Base-by-base conservation (phyloP, 768 basidiomycete species). In the Kwoniella europaea region DNA sequence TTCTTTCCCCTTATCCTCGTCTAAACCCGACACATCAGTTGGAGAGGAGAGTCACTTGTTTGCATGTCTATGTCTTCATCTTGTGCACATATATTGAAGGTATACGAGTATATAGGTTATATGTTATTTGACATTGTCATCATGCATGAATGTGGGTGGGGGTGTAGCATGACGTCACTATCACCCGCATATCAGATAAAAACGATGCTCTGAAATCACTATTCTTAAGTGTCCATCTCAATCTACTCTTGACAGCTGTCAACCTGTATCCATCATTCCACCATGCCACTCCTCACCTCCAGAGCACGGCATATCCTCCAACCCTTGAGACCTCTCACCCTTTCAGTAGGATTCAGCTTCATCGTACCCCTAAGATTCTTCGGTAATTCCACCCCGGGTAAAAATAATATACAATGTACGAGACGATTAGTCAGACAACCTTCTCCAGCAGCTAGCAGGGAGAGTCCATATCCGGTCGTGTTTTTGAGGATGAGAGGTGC, bases 381-480 rank as follows among this genome's bases (percentile, higher is more conserved):
- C n/a, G 35, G 50, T 52, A 20, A 44, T 3, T 18, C 46, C 16
- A 35, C 63, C 7, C 5, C 57, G 16, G 52, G 10, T 41, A 41
- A 18, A 13, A 29, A 10, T 6, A 13, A 70, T n/a, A 41, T 66
- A 55, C 27, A 29, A n/a, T 71, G 71, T 67, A 67, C 71, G 44
- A 52, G 71, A n/a, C 41, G 55, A 22, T 53, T 71, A n/a, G 29
- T 61, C 9, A 50, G 71, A 22, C 53, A 67, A n/a, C 65, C 71
- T 10, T 61, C 52, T 9, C 57, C 57, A 13, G 55, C 52, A 24
- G 71, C 71, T 9, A 53, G 46, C n/a, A 58, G 71, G 50, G 71
- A 71, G 43, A 65, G 63, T 35, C 71, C 71, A 1, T 67, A 53
- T 43, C 71, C 71, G 9, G 56, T 71, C 43, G 65, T 71, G 15